Evolutionary conservation across 805 yeast species (phyloP), one percentile per base, ranked within the genome.

Genomic region (Suhomyces sp.): DNA sequence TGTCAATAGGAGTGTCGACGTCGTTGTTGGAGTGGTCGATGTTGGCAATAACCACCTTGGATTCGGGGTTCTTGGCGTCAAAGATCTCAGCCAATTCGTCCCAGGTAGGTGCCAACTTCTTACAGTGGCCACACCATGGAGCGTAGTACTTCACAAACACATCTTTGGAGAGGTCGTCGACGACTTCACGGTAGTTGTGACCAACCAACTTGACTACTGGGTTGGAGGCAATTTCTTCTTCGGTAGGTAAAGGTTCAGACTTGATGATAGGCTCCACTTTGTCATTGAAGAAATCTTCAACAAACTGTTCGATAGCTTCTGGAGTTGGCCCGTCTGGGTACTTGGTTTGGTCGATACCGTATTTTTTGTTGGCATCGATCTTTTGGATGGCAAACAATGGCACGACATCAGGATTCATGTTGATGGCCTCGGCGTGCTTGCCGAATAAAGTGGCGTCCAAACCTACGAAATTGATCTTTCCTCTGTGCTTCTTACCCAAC

Each of bases 71-170:
- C 65, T 85, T 83, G 49, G 78, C 70, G 55, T 75, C 77, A 72
- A 80, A 88, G 51, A 87, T 63, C 48, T 76, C 85, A 49, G 93
- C 97, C 59, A 94, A 82, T 68, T 92, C 94, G 69, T 89, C 96
- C 78, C 85, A 93, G 54, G 78, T 79, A 66, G 97, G 97, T 49
- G 93, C 93, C 69, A 91, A 80, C 73, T 82, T 88, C 80, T 90
- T 90, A 79, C 97, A 90, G 79, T 91, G 97, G 46, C 97, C 96
- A 78, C 97, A 91, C 97, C 97, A 92, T 74, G 96, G 96, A 47
- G 98, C 97, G 67, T 89, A 92, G 75, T 92, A 93, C 77, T 90
- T 88, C 52, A 93, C 96, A 53, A 92, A 73, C 36, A 88, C 86
- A 67, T 88, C 93, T 74, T 84, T 87, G 45, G 69, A 53, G 60